Base-by-base conservation (phyloP, 1,284 basidiomycete genomes). In the Cystobasidiaceae sp. region DNA sequence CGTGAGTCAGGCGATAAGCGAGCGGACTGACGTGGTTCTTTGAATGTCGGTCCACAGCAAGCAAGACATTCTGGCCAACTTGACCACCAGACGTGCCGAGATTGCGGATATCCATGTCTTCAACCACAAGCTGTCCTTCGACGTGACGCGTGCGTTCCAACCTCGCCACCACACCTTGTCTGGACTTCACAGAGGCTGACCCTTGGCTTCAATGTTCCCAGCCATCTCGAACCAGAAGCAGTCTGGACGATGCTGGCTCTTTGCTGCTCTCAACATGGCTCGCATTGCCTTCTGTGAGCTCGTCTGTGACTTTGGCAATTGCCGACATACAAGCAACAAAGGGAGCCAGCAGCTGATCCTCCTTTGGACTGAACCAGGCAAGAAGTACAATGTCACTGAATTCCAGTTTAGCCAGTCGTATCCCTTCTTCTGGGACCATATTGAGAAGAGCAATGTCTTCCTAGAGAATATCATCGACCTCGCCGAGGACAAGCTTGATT, bases 381-480 rank as follows among this genome's bases (percentile, higher is more conserved):
- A 88, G 79, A 86, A 86, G 75, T 83, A 94, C 71, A 88, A 88
- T 73, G 79, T 97, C 44, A 62, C 64, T 66, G 87, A 92, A 50
- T 93, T 96, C 77, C 85, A 96, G 79, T 84, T 93, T 25, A 90
- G 89, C 17, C 92, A 89, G 86, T 84, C 85, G 2, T 93, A 93
- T 78, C 81, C 92, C 23, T 93, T 90, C 82, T 93, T 94, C 82
- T 93, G 86, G 81, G 91, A 94, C 78, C 93, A 93, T 79, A 82
- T 96, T 56, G 93, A 96, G 81, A 96, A 96, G 78, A 21, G 87
- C 58, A 97, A 97, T 80, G 93, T 89, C 79, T 96, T 89, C 77
- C 85, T 97, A n/a, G 93, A 97, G 79, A 80, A 86, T 52, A 84
- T 87, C 63, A 89, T 97, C 71, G 82, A 94, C 77, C 83, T 90